These are phyloP conservation scores for Elsinoe ampelina DNA, from an alignment of 2,329 filamentous ascomycete genomes.

Conservation along the genomic window DNA sequence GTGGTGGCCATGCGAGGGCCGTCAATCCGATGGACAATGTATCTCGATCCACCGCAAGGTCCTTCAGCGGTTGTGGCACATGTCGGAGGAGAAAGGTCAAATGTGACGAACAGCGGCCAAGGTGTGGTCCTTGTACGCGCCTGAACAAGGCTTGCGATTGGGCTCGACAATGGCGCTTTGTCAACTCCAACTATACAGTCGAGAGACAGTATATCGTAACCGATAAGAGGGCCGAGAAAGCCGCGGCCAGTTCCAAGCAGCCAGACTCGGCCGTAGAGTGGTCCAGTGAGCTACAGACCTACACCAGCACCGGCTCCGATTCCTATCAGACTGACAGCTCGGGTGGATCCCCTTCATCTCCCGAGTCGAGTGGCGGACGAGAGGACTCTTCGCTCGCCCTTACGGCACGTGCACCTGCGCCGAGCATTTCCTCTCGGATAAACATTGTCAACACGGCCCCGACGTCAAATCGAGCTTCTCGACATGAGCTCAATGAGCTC, in stretches of 20 bases:
- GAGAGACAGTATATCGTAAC: slow-evolving; percentile 13
- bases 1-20: background rate
- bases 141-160: slow-evolving; percentile 14
- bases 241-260: background rate
- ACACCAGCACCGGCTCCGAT: background rate
- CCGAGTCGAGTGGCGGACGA: background rate
- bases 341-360: background rate
- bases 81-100: slow-evolving; percentile 14
- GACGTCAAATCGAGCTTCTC: background rate
- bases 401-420: background rate
- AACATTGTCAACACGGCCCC: background rate
- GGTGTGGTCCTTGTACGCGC: slow-evolving; percentile 15
- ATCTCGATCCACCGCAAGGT: slow-evolving; percentile 3
- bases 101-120: slow-evolving; percentile 14
- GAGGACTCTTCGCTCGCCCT: background rate
- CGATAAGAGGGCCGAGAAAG: background rate
- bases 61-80: slow-evolving; percentile 3
- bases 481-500: background rate
- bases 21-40: background rate
- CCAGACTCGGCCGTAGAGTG: background rate
- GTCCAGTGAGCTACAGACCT: background rate
- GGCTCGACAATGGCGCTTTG: slow-evolving; percentile 15
- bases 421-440: background rate
- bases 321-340: slow-evolving; percentile 7
- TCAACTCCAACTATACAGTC: slow-evolving; percentile 10